Percentiles rank a stretch among this genome's conserved stretches.
Evolutionary conservation across 768 basidiomycete species (phyloP).

Genomic region (Gloeophyllum trabeum): DNA sequence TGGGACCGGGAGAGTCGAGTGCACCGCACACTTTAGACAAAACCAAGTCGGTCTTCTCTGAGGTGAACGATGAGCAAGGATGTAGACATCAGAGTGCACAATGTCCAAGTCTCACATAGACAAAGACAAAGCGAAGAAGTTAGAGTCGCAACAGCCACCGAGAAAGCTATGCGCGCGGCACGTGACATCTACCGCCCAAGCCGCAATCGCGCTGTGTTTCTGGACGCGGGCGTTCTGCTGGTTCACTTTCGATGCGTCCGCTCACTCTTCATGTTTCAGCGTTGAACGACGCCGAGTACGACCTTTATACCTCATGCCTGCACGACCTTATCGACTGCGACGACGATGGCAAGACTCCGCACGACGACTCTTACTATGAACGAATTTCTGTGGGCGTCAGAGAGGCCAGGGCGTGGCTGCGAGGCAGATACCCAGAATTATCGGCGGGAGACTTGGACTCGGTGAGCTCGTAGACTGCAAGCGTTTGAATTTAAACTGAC

Average conservation of each 20-base stretch:
- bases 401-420: slow-evolving; percentile 66
- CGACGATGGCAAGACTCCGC: slow-evolving; percentile 6
- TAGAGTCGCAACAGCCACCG: no score
- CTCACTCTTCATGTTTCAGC: slow-evolving; percentile 66
- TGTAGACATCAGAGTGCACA: no score
- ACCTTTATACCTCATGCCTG: slow-evolving; percentile 51
- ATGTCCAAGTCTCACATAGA: no score
- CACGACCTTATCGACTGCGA: slow-evolving; percentile 22
- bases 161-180: no score
- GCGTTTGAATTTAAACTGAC: not conserved
- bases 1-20: no score
- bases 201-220: no score
- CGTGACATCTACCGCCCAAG: no score
- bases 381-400: slow-evolving; percentile 40
- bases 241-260: slow-evolving; percentile 35
- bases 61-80: no score
- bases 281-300: slow-evolving; percentile 63
- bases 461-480: slow-evolving; percentile 26
- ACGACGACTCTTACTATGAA: slow-evolving; percentile 42
- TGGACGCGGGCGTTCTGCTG: no score
- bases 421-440: slow-evolving; percentile 55
- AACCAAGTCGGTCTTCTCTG: no score
- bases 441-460: slow-evolving; percentile 41
- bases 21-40: no score
- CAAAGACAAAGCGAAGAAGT: no score